Evolutionary conservation across 495 filamentous ascomycete genomes (phyloP).

Genomic region (Podospora tetraspora): DNA sequence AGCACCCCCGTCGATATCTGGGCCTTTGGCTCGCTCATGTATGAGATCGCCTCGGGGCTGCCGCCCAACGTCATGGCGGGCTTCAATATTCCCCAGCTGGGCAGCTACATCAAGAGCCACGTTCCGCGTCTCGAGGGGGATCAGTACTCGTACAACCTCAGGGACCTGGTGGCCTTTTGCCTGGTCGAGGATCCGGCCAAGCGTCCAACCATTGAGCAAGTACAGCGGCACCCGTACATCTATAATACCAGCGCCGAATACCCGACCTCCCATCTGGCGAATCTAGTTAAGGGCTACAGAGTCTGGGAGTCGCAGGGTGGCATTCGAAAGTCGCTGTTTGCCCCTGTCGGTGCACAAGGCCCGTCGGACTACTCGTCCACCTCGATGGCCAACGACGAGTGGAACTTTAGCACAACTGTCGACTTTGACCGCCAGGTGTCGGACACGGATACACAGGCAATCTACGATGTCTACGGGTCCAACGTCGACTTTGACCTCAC

Average conservation of each 20-base stretch:
- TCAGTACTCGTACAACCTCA: conserved; percentile 67
- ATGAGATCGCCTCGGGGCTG: conserved; percentile 84
- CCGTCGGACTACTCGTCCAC: conserved; percentile 39
- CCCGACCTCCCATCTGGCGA: conserved; percentile 61
- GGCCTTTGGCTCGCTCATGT: conserved; percentile 88
- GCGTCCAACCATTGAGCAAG: conserved; percentile 64
- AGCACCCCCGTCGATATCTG: conserved; percentile 82
- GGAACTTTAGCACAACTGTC: conserved; percentile 89
- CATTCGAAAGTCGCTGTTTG: conserved; percentile 76
- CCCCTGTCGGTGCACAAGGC: conserved; percentile 64
- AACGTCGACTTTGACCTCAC: conserved; percentile 43
- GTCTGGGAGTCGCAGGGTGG: conserved; percentile 83
- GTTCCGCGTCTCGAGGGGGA: conserved; percentile 70
- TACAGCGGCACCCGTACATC: conserved; percentile 62
- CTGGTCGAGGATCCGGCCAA: conserved; percentile 67
- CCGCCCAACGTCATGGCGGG: conserved; percentile 62
- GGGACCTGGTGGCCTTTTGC: conserved; percentile 72
- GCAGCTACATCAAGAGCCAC: conserved; percentile 55
- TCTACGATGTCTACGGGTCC: conserved; percentile 48
- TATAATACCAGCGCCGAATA: conserved; percentile 58
- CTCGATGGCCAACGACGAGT: conserved; percentile 57
- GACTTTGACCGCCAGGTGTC: conserved; percentile 65
- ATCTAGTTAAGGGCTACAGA: conserved; percentile 76
- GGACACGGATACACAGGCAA: conserved; percentile 42
- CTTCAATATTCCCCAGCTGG: conserved; percentile 48